Evolutionary conservation across 495 filamentous ascomycete genomes (phyloP), one percentile per base, ranked within the genome.

Genomic region (Tuber microsphaerosporum): DNA sequence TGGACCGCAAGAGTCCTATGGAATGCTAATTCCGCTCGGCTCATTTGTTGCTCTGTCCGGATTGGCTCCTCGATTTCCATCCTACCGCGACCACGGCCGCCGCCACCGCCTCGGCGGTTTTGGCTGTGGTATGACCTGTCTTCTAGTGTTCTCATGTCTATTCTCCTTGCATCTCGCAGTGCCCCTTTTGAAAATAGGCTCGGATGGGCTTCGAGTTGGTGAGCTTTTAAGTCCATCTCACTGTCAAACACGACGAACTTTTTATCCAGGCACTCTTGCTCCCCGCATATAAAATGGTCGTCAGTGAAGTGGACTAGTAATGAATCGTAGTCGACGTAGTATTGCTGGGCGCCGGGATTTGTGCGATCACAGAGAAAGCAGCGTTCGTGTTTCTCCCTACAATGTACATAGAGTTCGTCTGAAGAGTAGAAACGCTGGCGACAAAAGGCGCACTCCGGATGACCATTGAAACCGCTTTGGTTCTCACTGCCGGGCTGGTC

Each of bases 201-300:
- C 0, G 91, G 92, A 83, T 97, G 93, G 17, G 85, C 85, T 82
- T 92, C 90, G 10, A 96, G 82, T 79, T 94, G 92, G 83, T 97
- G 93, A 19, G 89, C 93, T 82, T 97, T 97, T 43, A 99, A 84
- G 83, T 98, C 95, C 86, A 99, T 90, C 80, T 97, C 91, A 0
- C 93, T 93, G 70, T 91, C 92, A 76, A 99, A 99, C 1, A 97
- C 96, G n/a, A 97, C 90, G 80, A 97, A 97, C 84, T 97, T 98
- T 88, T 97, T 97, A 75, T 98, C 95, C 82, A 93, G 80, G 76
- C 95, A 99, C 74, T 97, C 94, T 75, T 86, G 85, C 75, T 99
- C 94, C 1, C 87, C 81, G 79, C 95, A 99, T 1, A 92, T 84
- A 81, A 92, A 97, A 83, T 99, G 95, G 44, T 94, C 93, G 72